Conservation (phyloP, 768 basidiomycete species). For the Stropharia rugosoannulata region DNA sequence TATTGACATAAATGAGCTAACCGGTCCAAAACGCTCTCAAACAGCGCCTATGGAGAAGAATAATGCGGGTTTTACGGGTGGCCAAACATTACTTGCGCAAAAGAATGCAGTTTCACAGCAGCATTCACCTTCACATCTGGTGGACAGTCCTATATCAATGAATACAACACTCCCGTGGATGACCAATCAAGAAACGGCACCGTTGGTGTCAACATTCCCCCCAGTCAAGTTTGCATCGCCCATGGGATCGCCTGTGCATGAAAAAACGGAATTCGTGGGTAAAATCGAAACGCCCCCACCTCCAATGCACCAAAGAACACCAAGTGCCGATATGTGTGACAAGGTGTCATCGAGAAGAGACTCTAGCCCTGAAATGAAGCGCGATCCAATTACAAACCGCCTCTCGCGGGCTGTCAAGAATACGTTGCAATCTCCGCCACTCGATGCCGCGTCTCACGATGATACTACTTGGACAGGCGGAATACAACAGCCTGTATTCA, state of each 20-base stretch:
- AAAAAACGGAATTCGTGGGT: constrained; percentile 13
- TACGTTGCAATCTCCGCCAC: constrained; percentile 11
- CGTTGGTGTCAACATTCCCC: constrained; percentile 27
- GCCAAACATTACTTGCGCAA: constrained; percentile 29
- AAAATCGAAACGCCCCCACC: background rate
- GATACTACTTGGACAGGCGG: constrained; percentile 3
- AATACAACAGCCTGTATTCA: background rate
- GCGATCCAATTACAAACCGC: constrained; percentile 42
- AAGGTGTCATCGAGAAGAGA: constrained; percentile 4
- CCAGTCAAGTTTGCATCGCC: constrained; percentile 37
- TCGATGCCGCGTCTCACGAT: background rate
- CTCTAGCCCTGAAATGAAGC: constrained; percentile 23
- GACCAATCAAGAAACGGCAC: constrained; percentile 1
- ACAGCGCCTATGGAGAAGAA: constrained; percentile 15
- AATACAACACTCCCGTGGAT: constrained; percentile 5
- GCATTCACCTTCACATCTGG: constrained; percentile 7
- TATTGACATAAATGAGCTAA: constrained; percentile 50
- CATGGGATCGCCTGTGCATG: constrained; percentile 30
- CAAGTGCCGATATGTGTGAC: background rate
- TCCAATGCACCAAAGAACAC: background rate
- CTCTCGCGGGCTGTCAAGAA: constrained; percentile 37
- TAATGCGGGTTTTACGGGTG: constrained; percentile 37
- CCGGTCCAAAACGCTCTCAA: constrained; percentile 21
- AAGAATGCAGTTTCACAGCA: background rate
- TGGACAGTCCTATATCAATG: constrained; percentile 24